Base-by-base conservation (phyloP, 495 filamentous ascomycete species). In the Hyaloscypha bicolor region DNA sequence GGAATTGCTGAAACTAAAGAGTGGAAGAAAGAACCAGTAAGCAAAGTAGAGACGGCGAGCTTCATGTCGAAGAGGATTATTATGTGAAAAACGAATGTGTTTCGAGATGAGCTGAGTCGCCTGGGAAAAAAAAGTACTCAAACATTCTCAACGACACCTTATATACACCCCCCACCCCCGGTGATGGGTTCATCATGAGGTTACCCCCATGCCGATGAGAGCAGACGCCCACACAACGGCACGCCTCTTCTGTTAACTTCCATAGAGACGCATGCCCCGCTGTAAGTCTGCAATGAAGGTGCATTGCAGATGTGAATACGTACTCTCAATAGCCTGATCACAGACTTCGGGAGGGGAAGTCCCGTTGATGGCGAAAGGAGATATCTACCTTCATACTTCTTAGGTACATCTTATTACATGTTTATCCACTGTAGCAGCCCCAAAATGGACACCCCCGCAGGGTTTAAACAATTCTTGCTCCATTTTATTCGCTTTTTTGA, bases 1-100 rank as follows among this genome's bases (percentile, higher is more conserved):
- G 69, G 65, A 61, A 72, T 72, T 58, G 51, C 67, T 25, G 58
- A 63, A 48, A 29, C 53, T 33, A 59, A 65, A 55, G 62, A 70
- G 30, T 55, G 29, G 55, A 22, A 59, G 19, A 39, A 53, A 52
- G 39, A 62, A 53, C 60, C 39, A 39, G 42, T 33, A 35, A 66
- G 16, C 12, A 63, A 39, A 42, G 62, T 59, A 63, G 56, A 6
- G 62, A 68, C 9, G 9, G 58, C 45, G 51, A 33, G 21, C 62
- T 65, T 68, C 69, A 71, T 71, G 25, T 22, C 59, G 64, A 65
- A 65, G 59, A 22, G 21, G 6, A 57, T 57, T 30, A 33, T 6
- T 25, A 21, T 22, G 31, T 11, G 31, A 9, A 56, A 62, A 55
- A 53, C 16, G 59, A 60, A 14, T 56, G 29, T 62, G 14, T 56